Conservation (phyloP, 2,329 filamentous ascomycete genomes). For the Cercospora canescens region DNA sequence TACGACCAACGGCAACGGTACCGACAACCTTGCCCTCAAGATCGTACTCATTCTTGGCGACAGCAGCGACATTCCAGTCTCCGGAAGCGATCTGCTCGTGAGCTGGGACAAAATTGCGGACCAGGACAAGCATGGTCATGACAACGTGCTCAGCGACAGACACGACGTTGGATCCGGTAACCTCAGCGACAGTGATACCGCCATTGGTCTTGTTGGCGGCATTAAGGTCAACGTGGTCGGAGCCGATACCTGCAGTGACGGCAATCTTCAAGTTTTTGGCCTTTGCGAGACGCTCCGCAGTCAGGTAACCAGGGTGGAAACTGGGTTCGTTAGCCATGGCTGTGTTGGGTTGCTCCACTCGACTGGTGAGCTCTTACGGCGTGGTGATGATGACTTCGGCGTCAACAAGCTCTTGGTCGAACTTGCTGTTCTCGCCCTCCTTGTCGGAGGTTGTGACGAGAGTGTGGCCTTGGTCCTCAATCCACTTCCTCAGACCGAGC, state of each 20-base stretch:
- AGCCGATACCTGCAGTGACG: slow-evolving; percentile 95
- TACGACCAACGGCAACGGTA: slow-evolving; percentile 95
- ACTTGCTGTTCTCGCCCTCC: slow-evolving; percentile 87
- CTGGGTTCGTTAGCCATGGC: slow-evolving; percentile 46
- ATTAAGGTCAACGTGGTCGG: slow-evolving; percentile 96
- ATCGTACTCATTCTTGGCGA: slow-evolving; percentile 98
- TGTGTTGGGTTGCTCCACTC: not conserved
- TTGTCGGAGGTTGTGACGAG: slow-evolving; percentile 97
- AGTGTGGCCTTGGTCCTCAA: slow-evolving; percentile 95
- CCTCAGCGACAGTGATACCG: slow-evolving; percentile 94
- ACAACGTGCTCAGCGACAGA: slow-evolving; percentile 98
- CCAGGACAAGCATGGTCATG: slow-evolving; percentile 95
- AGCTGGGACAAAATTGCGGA: slow-evolving; percentile 97
- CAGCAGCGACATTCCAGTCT: slow-evolving; percentile 93
- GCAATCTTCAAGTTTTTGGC: slow-evolving; percentile 99
- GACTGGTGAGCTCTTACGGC: slow-evolving; percentile 59
- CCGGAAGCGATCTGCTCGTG: slow-evolving; percentile 89
- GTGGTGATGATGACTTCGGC: slow-evolving; percentile 99
- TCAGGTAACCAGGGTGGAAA: slow-evolving; percentile 98
- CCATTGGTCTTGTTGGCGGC: slow-evolving; percentile 98
- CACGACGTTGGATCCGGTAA: slow-evolving; percentile 97
- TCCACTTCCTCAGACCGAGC: slow-evolving; percentile 94
- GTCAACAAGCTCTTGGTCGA: slow-evolving; percentile 94
- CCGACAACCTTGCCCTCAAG: slow-evolving; percentile 97
- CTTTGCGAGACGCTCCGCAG: slow-evolving; percentile 90